These are phyloP conservation scores for Blastobotrys elegans DNA, from an alignment of 1,139 yeast species.

Conservation along the genomic window DNA sequence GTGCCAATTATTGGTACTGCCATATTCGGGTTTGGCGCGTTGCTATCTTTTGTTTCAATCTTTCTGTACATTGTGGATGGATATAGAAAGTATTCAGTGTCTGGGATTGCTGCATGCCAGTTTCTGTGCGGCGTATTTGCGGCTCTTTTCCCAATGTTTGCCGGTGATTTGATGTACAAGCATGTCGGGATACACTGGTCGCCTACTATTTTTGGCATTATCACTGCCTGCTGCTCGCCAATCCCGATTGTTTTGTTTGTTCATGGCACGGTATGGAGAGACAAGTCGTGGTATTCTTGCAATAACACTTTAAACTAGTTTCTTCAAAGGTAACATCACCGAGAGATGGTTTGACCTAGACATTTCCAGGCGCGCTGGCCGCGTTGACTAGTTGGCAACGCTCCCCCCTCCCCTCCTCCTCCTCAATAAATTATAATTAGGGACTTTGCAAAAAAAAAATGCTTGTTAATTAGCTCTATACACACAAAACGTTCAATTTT, in stretches of 20 bases:
- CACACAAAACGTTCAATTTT: too few relatives aligned
- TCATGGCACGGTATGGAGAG: conserved; percentile 6
- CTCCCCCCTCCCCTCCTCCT: too few relatives aligned
- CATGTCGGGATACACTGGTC: conserved; percentile 58
- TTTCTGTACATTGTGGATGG: conserved; percentile 51
- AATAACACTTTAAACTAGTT: conserved; percentile 1
- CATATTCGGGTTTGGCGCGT: conserved; percentile 54
- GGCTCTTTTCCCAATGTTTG: conserved; percentile 63
- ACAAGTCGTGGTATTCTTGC: conserved; percentile 5
- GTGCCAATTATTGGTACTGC: conserved; percentile 64
- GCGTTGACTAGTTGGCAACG: too few relatives aligned
- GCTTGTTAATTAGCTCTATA: too few relatives aligned
- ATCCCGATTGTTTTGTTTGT: conserved; percentile 14
- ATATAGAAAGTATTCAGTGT: conserved; percentile 51
- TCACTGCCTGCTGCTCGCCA: conserved; percentile 20
- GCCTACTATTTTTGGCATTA: conserved; percentile 43
- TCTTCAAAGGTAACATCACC: too few relatives aligned
- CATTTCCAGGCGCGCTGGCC: too few relatives aligned
- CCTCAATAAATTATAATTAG: too few relatives aligned
- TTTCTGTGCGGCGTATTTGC: conserved; percentile 55
- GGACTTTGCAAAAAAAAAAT: too few relatives aligned
- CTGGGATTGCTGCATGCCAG: conserved; percentile 64
- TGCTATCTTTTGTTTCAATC: conserved; percentile 44
- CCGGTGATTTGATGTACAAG: conserved; percentile 49
- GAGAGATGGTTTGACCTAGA: too few relatives aligned